Evolutionary conservation across 225 moss, liverwort and hornwort species (phyloP), one percentile per base, ranked within the genome.

Genomic region (Straminergon stramineum): DNA sequence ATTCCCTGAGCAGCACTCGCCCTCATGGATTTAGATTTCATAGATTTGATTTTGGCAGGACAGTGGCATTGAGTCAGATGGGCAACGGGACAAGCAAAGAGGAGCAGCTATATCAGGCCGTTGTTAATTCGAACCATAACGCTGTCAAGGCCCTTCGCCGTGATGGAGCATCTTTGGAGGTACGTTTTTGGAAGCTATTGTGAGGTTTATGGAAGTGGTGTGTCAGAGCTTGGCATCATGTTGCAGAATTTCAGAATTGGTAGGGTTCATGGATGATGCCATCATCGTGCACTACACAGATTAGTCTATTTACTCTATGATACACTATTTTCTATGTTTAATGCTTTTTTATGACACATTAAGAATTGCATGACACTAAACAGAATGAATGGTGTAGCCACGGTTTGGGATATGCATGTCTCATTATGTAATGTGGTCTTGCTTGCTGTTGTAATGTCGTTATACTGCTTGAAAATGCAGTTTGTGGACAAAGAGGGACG

Each of bases 131-230:
- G 31, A 97, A 96, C 84, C 95, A 96, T 82, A 95, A 96, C 89
- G 89, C 93, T 51, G 98, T 99, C 74, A 99, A 99, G 91, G 92
- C 95, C 35, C 90, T 97, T 66, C 95, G 93, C 74, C 95, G 99
- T 74, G 97, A 99, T 93, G 99, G 97, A 88, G 96, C 96, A 15
- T 94, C 95, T 26, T 93, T 99, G 93, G 99, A 99, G 97, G 98
- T 97, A n/a, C 80, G 93, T 88, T 70, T 86, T 85, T 53, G 75
- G 16, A 89, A 83, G 78, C 7, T 84, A 17, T 84, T 67, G 35
- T 53, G 52, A 85, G 57, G 22, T 23, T 85, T 15, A 71, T 10
- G 57, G 17, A 39, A 41, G 79, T 79, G 39, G 17, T 28, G 26
- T 80, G 39, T 39, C 37, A 58, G 17, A 58, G 39, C 27, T 80